Percentiles rank a stretch among this genome's conserved stretches.
Conservation (phyloP, 208 protist species). For the Naegleria gruberi region DNA sequence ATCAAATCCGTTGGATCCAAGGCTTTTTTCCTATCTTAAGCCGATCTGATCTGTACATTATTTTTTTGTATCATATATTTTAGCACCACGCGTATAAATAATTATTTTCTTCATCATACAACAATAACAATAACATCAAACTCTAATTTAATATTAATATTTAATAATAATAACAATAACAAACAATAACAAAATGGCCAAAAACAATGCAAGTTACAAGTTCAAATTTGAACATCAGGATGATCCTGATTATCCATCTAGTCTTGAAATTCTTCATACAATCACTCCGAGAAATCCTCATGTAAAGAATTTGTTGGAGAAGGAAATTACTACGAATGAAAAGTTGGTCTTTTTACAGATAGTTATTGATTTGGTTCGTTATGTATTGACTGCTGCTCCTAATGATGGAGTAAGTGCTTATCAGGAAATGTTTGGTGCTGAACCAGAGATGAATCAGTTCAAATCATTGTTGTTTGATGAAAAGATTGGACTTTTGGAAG, state of each 20-base stretch:
- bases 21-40: too few species aligned
- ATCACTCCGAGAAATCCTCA: not conserved
- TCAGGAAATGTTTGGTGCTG: not conserved
- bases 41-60: too few species aligned
- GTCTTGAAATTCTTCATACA: not conserved
- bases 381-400: not conserved
- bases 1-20: too few species aligned
- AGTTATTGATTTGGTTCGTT: not conserved
- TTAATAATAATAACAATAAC: too few species aligned
- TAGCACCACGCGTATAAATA: too few species aligned
- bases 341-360: not conserved
- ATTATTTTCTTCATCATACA: too few species aligned
- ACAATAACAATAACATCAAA: too few species aligned
- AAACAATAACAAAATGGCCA: too few species aligned
- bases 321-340: not conserved
- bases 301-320: not conserved
- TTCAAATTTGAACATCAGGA: not conserved
- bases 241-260: not conserved
- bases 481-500: not conserved
- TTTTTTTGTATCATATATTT: too few species aligned
- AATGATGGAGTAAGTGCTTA: not conserved
- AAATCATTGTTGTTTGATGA: not conserved
- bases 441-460: not conserved
- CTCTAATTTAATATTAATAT: too few species aligned
- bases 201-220: too few species aligned